These are phyloP conservation scores for Chlorella sp. DNA, from an alignment of 139 green algal genomes.

Conservation along the genomic window DNA sequence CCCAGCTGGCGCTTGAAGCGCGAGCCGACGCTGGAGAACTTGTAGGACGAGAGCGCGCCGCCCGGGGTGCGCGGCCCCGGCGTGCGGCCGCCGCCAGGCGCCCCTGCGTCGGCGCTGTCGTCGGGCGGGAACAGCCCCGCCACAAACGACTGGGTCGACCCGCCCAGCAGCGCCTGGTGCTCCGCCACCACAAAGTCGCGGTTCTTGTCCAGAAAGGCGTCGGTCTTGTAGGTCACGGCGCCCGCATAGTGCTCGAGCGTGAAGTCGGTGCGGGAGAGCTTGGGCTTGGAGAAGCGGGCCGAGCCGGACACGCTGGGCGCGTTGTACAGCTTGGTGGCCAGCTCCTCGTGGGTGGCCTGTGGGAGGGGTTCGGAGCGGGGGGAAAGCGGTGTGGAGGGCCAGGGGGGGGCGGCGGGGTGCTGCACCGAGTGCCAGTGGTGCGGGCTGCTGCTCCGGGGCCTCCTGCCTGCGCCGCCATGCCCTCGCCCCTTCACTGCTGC, in stretches of 20 bases:
- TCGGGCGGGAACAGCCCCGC: constrained; percentile 66
- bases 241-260: constrained; percentile 95
- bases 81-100: not conserved
- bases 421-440: too few relatives aligned
- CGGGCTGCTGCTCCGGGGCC: too few relatives aligned
- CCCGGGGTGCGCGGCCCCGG: too few relatives aligned
- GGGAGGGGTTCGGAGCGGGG: not conserved
- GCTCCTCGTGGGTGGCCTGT: constrained; percentile 74
- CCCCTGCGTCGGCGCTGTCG: constrained; percentile 7
- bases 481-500: too few relatives aligned
- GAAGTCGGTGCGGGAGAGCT: constrained; percentile 84
- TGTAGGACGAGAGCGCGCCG: constrained; percentile 59
- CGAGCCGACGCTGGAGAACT: constrained; percentile 87
- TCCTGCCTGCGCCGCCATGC: too few relatives aligned
- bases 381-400: not conserved
- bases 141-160: constrained; percentile 66
- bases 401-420: not conserved
- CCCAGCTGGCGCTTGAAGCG: constrained; percentile 96
- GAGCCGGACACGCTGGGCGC: constrained; percentile 52
- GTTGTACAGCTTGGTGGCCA: constrained; percentile 89
- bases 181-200: constrained; percentile 97
- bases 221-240: constrained; percentile 76
- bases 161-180: constrained; percentile 89
- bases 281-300: constrained; percentile 89
- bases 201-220: constrained; percentile 83